phyloP scores from a whole-genome alignment of 257 asterid species.

The Sherardia arvensis region DNA sequence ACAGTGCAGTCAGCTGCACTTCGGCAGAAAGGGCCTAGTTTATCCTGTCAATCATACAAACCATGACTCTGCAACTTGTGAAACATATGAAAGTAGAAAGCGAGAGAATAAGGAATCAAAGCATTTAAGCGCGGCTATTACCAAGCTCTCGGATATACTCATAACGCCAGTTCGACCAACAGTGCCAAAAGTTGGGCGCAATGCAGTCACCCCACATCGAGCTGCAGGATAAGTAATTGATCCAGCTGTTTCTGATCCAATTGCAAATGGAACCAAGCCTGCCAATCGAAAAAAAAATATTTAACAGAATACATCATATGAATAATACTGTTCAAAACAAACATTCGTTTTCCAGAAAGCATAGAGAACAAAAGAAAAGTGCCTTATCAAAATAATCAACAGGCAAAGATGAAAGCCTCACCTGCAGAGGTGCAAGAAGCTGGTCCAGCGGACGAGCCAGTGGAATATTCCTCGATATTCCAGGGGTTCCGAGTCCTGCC shows the following conservation, averaged over 20 bases:
- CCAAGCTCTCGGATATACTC: constrained; percentile 97
- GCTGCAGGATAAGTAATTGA: constrained; percentile 91
- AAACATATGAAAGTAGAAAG: not conserved
- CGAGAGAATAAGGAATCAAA: not conserved
- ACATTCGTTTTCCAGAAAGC: not conserved
- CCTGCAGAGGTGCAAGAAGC: constrained; percentile 91
- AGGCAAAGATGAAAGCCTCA: constrained; percentile 8
- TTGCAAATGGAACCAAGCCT: constrained; percentile 88
- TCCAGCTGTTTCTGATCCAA: constrained; percentile 95
- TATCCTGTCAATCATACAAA: constrained; percentile 43
- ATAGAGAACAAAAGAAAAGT: not conserved
- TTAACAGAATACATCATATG: not conserved
- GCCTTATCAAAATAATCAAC: not conserved
- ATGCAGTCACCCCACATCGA: constrained; percentile 88
- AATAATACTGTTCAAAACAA: not conserved
- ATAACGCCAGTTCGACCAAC: constrained; percentile 85
- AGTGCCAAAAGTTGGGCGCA: constrained; percentile 82
- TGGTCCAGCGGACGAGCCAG: constrained; percentile 99
- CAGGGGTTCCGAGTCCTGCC: constrained; percentile 97
- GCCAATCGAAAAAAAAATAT: not conserved
- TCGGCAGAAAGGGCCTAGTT: constrained; percentile 90
- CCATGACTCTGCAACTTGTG: not conserved
- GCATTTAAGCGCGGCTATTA: constrained; percentile 17
- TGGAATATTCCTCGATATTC: constrained; percentile 82
- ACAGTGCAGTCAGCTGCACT: constrained; percentile 70